phyloP scores from a whole-genome alignment of 202 grass and related monocot genomes.

The Zizania palustris region DNA sequence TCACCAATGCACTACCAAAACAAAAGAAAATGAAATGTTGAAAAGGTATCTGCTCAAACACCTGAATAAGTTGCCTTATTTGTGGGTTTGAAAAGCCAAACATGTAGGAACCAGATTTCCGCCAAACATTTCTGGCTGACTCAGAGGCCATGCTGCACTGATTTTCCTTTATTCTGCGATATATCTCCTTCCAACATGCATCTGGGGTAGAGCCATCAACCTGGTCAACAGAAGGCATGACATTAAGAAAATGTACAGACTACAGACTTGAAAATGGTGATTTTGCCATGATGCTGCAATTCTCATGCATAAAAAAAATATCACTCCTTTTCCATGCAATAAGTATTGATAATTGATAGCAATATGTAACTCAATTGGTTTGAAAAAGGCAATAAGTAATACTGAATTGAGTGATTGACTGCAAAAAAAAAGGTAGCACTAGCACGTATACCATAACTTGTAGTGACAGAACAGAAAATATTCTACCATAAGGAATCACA shows the following conservation, averaged over 20 bases:
- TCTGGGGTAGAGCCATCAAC: conserved; percentile 86
- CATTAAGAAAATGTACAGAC: conserved; percentile 47
- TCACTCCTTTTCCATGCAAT: neutral
- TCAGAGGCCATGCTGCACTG: conserved; percentile 55
- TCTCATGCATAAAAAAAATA: conserved; percentile 26
- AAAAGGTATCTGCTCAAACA: conserved; percentile 45
- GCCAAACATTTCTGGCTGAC: conserved; percentile 61
- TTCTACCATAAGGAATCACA: too few relatives aligned
- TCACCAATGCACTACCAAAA: conserved; percentile 8
- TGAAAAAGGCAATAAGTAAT: neutral
- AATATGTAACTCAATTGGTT: conserved; percentile 4
- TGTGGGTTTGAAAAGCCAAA: conserved; percentile 97
- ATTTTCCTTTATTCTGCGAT: conserved; percentile 71
- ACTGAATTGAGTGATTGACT: neutral
- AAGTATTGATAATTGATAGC: neutral
- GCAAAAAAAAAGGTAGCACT: neutral
- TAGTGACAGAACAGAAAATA: too few relatives aligned
- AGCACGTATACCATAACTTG: too few relatives aligned
- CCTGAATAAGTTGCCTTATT: conserved; percentile 97
- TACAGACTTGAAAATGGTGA: neutral
- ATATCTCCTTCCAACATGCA: conserved; percentile 98
- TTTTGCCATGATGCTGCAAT: conserved; percentile 5
- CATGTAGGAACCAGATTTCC: conserved; percentile 90
- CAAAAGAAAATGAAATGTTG: conserved; percentile 25
- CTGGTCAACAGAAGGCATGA: conserved; percentile 50